phyloP scores from a whole-genome alignment of 2,329 filamentous ascomycete genomes.

The Anthostomella pinea region DNA sequence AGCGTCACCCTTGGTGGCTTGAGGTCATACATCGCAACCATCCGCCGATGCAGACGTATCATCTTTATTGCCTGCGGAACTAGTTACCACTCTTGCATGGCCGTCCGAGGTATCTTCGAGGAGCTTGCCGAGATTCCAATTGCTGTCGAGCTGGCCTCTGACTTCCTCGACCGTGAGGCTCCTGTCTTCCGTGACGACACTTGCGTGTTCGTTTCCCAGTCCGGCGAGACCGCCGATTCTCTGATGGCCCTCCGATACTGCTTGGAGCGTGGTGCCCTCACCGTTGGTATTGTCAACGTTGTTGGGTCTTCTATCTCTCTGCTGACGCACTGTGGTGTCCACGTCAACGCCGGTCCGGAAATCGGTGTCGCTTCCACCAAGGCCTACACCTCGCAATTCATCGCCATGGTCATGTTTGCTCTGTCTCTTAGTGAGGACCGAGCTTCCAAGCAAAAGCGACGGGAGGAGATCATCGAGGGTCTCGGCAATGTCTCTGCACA shows the following conservation, averaged over 20 bases:
- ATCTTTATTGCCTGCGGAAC: constrained; percentile 99
- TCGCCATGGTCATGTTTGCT: constrained; percentile 99
- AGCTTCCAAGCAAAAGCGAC: constrained; percentile 86
- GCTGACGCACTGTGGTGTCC: constrained; percentile 98
- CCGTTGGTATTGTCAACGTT: constrained; percentile 97
- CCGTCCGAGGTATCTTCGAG: constrained; percentile 95
- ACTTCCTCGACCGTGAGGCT: constrained; percentile 94
- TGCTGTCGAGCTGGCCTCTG: constrained; percentile 91
- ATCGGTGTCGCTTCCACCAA: constrained; percentile 99
- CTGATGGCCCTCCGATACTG: constrained; percentile 97
- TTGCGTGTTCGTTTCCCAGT: constrained; percentile 98
- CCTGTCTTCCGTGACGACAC: constrained; percentile 99
- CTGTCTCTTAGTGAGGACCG: constrained; percentile 95
- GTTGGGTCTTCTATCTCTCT: constrained; percentile 98
- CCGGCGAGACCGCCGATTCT: constrained; percentile 96
- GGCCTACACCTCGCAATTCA: constrained; percentile 98
- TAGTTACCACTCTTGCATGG: constrained; percentile 99
- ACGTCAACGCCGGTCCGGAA: constrained; percentile 98
- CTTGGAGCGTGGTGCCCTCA: constrained; percentile 93
- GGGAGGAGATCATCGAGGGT: constrained; percentile 95
- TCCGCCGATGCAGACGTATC: constrained; percentile 92
- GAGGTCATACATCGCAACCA: constrained; percentile 93
- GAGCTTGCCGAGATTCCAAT: constrained; percentile 98
- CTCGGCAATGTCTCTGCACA: constrained; percentile 83
- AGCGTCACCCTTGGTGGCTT: constrained; percentile 93